A percentile compares a stretch with the other conserved stretches of the same genome.
These are phyloP conservation scores for Yarrowia galli DNA, from an alignment of 1,139 yeast species.

Conservation along the genomic window DNA sequence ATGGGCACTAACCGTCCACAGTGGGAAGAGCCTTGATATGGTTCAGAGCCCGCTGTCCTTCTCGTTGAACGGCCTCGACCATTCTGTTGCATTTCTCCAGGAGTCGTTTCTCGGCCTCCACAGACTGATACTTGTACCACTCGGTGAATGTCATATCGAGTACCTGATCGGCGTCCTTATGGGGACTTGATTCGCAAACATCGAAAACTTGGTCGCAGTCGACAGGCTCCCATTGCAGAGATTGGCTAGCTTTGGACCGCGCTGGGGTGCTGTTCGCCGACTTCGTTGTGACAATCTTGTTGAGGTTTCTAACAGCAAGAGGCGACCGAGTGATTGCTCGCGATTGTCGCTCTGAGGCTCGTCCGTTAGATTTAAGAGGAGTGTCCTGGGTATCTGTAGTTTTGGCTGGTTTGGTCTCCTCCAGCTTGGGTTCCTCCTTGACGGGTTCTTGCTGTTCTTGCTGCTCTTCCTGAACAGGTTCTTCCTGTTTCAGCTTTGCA, in stretches of 20 bases:
- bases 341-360: background rate
- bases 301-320: constrained; percentile 28
- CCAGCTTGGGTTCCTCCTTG: background rate
- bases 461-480: background rate
- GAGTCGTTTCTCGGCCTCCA: constrained; percentile 48
- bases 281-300: constrained; percentile 10
- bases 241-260: background rate
- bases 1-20: background rate
- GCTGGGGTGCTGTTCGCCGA: background rate
- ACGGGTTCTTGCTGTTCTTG: background rate
- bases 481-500: background rate
- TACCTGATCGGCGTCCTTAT: constrained; percentile 63
- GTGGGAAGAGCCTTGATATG: constrained; percentile 43
- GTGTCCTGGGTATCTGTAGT: constrained; percentile 18
- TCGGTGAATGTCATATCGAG: constrained; percentile 71
- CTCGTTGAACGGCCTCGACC: constrained; percentile 46
- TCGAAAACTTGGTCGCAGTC: constrained; percentile 51
- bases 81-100: constrained; percentile 49
- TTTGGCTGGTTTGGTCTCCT: background rate
- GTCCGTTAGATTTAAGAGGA: background rate
- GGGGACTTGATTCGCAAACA: constrained; percentile 54
- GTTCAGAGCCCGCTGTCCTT: constrained; percentile 46
- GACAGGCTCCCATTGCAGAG: constrained; percentile 46
- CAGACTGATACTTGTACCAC: constrained; percentile 65
- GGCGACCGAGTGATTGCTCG: constrained; percentile 29